These are phyloP conservation scores for Acer saccharum DNA, from an alignment of 345 rosid species.

Conservation along the genomic window DNA sequence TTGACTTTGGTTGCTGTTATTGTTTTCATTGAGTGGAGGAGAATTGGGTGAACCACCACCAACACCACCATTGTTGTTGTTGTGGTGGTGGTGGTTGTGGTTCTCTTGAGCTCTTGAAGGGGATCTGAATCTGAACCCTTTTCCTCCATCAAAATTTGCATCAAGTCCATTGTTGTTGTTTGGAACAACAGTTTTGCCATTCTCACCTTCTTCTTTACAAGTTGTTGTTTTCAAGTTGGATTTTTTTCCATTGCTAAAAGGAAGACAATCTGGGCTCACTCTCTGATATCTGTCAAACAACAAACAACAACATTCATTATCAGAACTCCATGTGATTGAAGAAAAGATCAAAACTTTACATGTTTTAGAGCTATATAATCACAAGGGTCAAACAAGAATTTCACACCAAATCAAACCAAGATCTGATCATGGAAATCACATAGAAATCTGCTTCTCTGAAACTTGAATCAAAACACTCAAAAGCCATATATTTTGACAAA, in stretches of 20 bases:
- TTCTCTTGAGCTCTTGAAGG: constrained; percentile 38
- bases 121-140: constrained; percentile 40
- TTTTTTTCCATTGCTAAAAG: constrained; percentile 48
- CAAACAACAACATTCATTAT: neutral
- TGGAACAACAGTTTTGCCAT: constrained; percentile 1
- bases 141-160: constrained; percentile 21
- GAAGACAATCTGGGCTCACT: constrained; percentile 59
- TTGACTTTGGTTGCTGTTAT: neutral
- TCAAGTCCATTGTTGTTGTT: constrained; percentile 22
- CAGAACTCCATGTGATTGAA: neutral
- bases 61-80: neutral
- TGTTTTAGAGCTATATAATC: neutral
- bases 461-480: neutral
- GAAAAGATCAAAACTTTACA: neutral
- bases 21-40: constrained; percentile 23
- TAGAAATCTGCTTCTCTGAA: neutral
- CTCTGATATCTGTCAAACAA: constrained; percentile 55
- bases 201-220: constrained; percentile 13
- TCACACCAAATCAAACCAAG: neutral
- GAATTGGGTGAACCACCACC: constrained; percentile 26
- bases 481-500: neutral
- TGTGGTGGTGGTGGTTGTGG: constrained; percentile 16
- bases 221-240: constrained; percentile 35
- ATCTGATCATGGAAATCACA: constrained; percentile 1
- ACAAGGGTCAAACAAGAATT: neutral